Evolutionary conservation across 140 eudicot species (phyloP), one percentile per base, ranked within the genome.

Genomic region (Flaveria floridana): DNA sequence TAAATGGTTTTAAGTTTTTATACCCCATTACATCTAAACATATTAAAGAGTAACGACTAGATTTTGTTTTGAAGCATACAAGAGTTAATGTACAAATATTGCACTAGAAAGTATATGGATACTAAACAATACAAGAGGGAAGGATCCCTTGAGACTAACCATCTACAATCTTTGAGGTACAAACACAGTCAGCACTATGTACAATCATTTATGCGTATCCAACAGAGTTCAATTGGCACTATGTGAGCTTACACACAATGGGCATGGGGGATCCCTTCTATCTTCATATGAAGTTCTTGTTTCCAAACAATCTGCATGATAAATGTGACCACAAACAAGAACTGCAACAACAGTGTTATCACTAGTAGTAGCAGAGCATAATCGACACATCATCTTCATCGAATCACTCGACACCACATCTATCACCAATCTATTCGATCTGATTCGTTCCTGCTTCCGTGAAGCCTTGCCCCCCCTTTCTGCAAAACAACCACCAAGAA

Each of bases 271-370:
- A 46, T 88, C 97, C 37, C 80, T 71, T 81, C 72, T 80, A 52
- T 88, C 90, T 67, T 79, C 90, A 16, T 77, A 59, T 62, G 72
- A 16, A 23, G 95, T 91, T 72, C 62, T 48, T 74, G 78, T 63
- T 70, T 91, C 97, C 86, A 91, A 81, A 72, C 97, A 91, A 14
- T 88, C 97, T 25, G 95, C 97, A 61, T 88, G 97, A 76, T 72
- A 90, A 47, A 80, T 73, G 74, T 91, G 97, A 28, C 95, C 97
- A 68, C 97, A 91, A 25, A 85, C 87, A 75, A 91, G 69, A 75
- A 91, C 89, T 41, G 95, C 95, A 74, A 85, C 95, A 28, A 84
- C 89, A n/a, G 92, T 86, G 47, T 53, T 37, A 37, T 72, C 74
- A n/a, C 56, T 50, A 20, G 82, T 59, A 62, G 78, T 61, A 16